phyloP scores from a whole-genome alignment of 768 basidiomycete species.

The Boletus rubescentipes region DNA sequence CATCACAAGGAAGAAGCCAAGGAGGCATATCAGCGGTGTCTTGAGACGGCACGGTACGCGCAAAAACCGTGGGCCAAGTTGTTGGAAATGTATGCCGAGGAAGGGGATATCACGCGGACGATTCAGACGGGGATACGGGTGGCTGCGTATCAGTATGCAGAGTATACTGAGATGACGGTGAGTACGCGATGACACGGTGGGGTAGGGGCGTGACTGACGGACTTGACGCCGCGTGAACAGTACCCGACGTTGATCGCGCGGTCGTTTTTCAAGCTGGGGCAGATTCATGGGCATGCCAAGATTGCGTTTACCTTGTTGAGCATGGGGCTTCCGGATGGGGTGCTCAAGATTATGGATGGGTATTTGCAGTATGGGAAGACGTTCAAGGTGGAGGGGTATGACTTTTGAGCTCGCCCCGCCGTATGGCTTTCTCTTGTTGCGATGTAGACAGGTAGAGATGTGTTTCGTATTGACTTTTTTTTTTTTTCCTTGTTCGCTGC shows the following conservation, averaged over 20 bases:
- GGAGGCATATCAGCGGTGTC: constrained; percentile 93
- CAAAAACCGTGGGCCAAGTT: constrained; percentile 92
- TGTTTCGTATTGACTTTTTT: no score
- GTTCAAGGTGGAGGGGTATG: constrained; percentile 87
- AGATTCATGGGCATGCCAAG: constrained; percentile 91
- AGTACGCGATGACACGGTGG: no score
- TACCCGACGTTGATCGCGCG: constrained; percentile 91
- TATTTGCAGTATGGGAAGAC: constrained; percentile 84
- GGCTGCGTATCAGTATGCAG: constrained; percentile 88
- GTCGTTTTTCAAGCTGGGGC: constrained; percentile 90
- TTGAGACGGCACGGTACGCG: constrained; percentile 83
- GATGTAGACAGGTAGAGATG: no score
- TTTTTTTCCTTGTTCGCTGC: no score
- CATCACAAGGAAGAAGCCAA: constrained; percentile 99
- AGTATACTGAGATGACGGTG: constrained; percentile 88
- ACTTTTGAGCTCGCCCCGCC: no score
- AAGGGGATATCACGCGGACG: constrained; percentile 88
- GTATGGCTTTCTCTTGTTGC: no score
- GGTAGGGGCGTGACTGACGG: no score
- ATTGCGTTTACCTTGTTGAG: constrained; percentile 91
- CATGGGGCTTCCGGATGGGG: constrained; percentile 89
- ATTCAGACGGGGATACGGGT: constrained; percentile 92
- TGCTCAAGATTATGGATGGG: constrained; percentile 90
- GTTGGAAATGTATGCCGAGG: constrained; percentile 95
- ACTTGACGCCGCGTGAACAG: constrained; percentile 22